A percentile compares a stretch with the other conserved stretches of the same genome.
Conservation (phyloP, 1,139 yeast genomes). For the Debaryomyces psychrophilus region DNA sequence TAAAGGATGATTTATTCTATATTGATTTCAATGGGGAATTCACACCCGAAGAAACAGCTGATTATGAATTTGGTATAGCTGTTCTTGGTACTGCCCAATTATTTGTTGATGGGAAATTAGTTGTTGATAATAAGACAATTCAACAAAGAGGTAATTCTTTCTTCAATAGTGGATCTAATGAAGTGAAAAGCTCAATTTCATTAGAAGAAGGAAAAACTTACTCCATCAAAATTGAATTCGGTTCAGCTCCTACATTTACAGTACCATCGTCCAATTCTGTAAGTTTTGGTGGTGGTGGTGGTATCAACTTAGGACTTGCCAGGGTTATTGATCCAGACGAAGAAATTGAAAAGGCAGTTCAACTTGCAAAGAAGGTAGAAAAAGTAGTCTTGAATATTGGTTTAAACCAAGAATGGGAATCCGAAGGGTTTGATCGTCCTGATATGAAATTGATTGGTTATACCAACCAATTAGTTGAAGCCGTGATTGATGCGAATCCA, state of each 20-base stretch:
- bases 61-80: conserved; percentile 55
- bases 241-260: conserved; percentile 46
- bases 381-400: conserved; percentile 49
- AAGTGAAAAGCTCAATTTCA: conserved; percentile 37
- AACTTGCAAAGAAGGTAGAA: conserved; percentile 33
- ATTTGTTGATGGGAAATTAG: conserved; percentile 52
- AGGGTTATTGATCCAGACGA: conserved; percentile 24
- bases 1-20: conserved; percentile 33
- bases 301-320: conserved; percentile 35
- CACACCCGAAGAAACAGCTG: conserved; percentile 49
- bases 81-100: conserved; percentile 57
- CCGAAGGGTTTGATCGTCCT: conserved; percentile 41
- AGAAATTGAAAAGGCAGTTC: conserved; percentile 32
- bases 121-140: conserved; percentile 58
- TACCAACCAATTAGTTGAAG: conserved; percentile 50
- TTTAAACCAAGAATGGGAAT: conserved; percentile 41
- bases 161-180: conserved; percentile 52
- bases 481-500: conserved; percentile 50
- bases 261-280: conserved; percentile 50
- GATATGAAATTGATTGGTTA: conserved; percentile 48
- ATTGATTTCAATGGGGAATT: conserved; percentile 48
- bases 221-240: conserved; percentile 49
- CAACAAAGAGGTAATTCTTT: conserved; percentile 52
- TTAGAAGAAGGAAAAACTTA: conserved; percentile 46
- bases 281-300: conserved; percentile 30